Evolutionary conservation across 2,329 filamentous ascomycete genomes (phyloP), one percentile per base, ranked within the genome.

Genomic region (Laburnicola sp.): DNA sequence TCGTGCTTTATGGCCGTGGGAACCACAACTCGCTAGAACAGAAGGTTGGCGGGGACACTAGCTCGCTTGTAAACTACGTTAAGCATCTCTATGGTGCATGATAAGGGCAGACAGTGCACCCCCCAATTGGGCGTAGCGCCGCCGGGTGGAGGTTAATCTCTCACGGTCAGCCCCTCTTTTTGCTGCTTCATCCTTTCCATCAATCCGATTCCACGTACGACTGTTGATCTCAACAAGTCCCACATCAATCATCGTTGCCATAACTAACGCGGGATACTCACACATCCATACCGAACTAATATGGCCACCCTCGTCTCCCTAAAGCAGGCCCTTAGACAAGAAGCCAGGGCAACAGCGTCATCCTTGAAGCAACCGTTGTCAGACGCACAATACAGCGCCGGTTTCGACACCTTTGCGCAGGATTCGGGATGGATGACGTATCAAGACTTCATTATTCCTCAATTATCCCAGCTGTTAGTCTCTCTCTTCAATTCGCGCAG

Each of bases 391-490:
- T 83, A 83, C 63, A 73, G 67, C 53, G 64, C 63, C 47, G 80
- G 79, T 39, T 81, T 83, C 48, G 65, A 77, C 2, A 67, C 75
- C 43, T 65, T 84, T 1, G 2, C 68, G 21, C 61, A 58, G 16
- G 71, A 64, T 37, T 49, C 65, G 31, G 74, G 65, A 51, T 74
- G 68, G 70, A 55, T 22, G 21, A 73, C 58, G 0, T 83, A 84
- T 64, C 57, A 74, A 62, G 65, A 78, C 42, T 85, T 84, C 64
- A 76, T 84, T 28, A 68, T 78, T 37, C 79, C 81, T 40, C 75
- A 81, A 36, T 66, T 85, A 4, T 68, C 70, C 43, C 59, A 66
- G 31, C 53, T 80, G 0, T 58, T 85, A 2, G 42, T 48, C 1
- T 58, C 74, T 48, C 69, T 82, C 30, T 64, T 79, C 56, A 60